Conservation (phyloP, 208 protist genomes). For the Wallacemonas collosoma region DNA sequence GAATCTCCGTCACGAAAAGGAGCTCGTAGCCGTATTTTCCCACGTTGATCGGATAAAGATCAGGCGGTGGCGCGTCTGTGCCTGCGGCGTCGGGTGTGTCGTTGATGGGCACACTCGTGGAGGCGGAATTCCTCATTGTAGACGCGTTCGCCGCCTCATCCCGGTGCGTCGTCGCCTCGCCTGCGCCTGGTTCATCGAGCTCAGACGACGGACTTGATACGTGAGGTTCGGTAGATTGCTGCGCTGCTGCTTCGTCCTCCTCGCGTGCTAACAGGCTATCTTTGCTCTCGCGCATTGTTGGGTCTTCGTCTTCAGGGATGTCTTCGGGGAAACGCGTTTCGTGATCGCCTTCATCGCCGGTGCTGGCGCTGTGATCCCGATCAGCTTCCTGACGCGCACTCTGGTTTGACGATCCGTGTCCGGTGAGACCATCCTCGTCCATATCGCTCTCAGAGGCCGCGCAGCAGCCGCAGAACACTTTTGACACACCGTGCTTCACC, state of each 20-base stretch:
- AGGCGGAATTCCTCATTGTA: not conserved
- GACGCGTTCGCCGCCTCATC: not conserved
- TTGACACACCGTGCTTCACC: constrained; percentile 34
- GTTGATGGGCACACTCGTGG: constrained; percentile 5
- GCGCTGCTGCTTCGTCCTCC: not conserved
- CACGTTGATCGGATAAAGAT: constrained; percentile 62
- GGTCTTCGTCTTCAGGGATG: constrained; percentile 15
- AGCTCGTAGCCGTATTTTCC: constrained; percentile 83
- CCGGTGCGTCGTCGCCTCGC: not conserved
- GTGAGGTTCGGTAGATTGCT: not conserved
- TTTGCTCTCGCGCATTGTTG: not conserved
- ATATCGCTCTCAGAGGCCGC: constrained; percentile 25
- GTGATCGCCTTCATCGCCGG: not conserved
- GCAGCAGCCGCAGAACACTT: constrained; percentile 41
- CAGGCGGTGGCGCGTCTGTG: not conserved
- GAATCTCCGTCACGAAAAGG: constrained; percentile 49
- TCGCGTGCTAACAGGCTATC: not conserved
- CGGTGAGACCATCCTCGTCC: constrained; percentile 19
- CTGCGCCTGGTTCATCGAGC: too few species aligned
- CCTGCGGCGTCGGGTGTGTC: not conserved
- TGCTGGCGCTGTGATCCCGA: not conserved
- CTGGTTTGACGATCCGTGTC: too few species aligned
- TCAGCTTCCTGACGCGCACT: too few species aligned
- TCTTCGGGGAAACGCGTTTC: constrained; percentile 2
- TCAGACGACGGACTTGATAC: too few species aligned